Percentiles rank a stretch among this genome's conserved stretches.
Conservation (phyloP, 176 grass and related monocot species). For the sorghum (Sorghum bicolor) region DNA sequence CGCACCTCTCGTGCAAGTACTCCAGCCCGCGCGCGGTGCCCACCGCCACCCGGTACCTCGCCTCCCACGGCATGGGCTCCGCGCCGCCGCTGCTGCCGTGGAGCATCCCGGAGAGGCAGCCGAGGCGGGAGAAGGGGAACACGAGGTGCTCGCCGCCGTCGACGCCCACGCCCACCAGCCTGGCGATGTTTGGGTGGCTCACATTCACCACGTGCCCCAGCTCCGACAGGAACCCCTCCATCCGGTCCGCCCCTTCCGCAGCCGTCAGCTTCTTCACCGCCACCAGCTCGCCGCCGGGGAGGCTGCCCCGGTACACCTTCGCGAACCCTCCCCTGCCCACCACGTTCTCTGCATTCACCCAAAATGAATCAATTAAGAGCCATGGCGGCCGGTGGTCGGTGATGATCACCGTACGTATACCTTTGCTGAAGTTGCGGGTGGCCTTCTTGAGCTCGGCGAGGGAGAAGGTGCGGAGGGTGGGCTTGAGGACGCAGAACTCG, state of each 20-base stretch:
- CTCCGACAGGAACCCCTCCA: conserved; percentile 72
- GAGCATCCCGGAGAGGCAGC: conserved; percentile 64
- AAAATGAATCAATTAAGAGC: no score
- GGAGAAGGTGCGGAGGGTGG: conserved; percentile 51
- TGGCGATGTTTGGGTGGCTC: conserved; percentile 69
- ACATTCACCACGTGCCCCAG: conserved; percentile 64
- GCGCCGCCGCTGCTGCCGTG: conserved; percentile 22
- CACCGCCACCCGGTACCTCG: conserved; percentile 49
- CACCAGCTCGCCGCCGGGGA: conserved; percentile 55
- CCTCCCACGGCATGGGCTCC: conserved; percentile 48
- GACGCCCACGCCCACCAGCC: conserved; percentile 59
- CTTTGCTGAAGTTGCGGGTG: conserved; percentile 60
- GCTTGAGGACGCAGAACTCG: conserved; percentile 17
- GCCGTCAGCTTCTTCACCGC: conserved; percentile 64
- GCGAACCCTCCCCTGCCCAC: conserved; percentile 70
- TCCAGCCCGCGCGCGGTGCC: conserved; percentile 60
- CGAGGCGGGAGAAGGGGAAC: conserved; percentile 57
- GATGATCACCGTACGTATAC: background rate
- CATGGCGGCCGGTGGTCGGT: background rate
- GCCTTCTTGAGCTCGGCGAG: conserved; percentile 52
- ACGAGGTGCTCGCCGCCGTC: conserved; percentile 86
- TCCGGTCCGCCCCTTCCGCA: conserved; percentile 10
- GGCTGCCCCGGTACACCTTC: conserved; percentile 61
- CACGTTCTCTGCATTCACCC: conserved; percentile 17
- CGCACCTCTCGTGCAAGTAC: conserved; percentile 79